Evolutionary conservation across 2,329 filamentous ascomycete genomes (phyloP).

Genomic region (Blastomyces percursus): DNA sequence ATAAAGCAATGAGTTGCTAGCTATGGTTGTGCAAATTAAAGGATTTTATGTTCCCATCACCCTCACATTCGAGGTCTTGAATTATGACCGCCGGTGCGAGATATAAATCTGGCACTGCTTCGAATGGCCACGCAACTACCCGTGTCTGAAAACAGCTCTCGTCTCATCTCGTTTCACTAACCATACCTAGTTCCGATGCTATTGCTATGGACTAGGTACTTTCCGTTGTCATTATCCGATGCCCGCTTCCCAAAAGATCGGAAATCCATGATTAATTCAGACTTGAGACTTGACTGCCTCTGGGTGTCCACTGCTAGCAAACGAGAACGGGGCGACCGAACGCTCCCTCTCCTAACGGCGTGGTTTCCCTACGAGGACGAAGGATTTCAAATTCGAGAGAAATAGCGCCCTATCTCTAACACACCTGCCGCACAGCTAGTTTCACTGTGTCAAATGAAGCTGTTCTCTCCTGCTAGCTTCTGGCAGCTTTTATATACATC

Average conservation of each 20-base stretch:
- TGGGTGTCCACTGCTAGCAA: not conserved
- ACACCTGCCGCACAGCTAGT: not conserved
- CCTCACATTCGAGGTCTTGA: not conserved
- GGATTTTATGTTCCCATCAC: not conserved
- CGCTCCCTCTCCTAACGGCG: not conserved
- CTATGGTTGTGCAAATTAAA: not conserved
- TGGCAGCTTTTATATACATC: not conserved
- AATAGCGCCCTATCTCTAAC: not conserved
- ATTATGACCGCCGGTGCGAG: not conserved
- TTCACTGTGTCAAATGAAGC: not conserved
- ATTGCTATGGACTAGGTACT: not conserved
- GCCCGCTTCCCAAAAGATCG: no score
- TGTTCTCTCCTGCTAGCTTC: not conserved
- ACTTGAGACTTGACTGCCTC: not conserved
- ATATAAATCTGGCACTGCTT: not conserved
- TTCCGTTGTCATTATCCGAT: not conserved
- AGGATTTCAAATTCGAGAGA: not conserved
- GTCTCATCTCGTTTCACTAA: not conserved
- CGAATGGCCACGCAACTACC: not conserved
- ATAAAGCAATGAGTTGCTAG: not conserved
- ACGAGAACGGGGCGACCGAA: not conserved
- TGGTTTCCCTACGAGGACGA: not conserved
- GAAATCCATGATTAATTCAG: not conserved
- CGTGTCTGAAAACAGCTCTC: not conserved
- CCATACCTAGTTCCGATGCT: not conserved